phyloP scores from a whole-genome alignment of 371 early-diverging fungal species.

The Lichtheimia hyalospora region DNA sequence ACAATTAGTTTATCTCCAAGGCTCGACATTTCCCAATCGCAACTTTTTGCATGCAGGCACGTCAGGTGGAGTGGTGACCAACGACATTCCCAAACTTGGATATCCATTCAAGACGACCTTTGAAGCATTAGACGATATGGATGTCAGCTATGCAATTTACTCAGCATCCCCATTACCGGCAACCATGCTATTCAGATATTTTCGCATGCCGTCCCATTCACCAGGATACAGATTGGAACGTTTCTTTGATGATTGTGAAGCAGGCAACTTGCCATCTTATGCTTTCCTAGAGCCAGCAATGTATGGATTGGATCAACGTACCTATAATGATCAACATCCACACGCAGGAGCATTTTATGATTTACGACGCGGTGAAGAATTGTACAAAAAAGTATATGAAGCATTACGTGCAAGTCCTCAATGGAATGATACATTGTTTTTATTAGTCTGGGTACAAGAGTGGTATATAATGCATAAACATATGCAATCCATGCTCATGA shows the following conservation, averaged over 20 bases:
- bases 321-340: slow-evolving; percentile 24
- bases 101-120: slow-evolving; percentile 17
- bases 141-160: slow-evolving; percentile 14
- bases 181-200: slow-evolving; percentile 16
- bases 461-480: not conserved
- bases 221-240: slow-evolving; percentile 10
- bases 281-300: slow-evolving; percentile 20
- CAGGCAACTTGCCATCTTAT: slow-evolving; percentile 14
- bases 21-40: slow-evolving; percentile 26
- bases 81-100: slow-evolving; percentile 14
- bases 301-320: slow-evolving; percentile 16
- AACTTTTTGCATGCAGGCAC: slow-evolving; percentile 25
- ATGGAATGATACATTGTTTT: slow-evolving; percentile 22
- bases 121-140: slow-evolving; percentile 9
- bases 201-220: slow-evolving; percentile 9
- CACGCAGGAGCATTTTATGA: slow-evolving; percentile 16
- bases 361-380: slow-evolving; percentile 21
- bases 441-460: slow-evolving; percentile 13
- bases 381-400: slow-evolving; percentile 28
- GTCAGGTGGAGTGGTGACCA: slow-evolving; percentile 19
- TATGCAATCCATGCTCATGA: not conserved
- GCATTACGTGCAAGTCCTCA: slow-evolving; percentile 20
- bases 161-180: slow-evolving; percentile 18
- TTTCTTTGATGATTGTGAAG: slow-evolving; percentile 16
- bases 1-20: not conserved